These are phyloP conservation scores for Dictyostelium citrinum DNA, from an alignment of 78 protist genomes.

Conservation along the genomic window DNA sequence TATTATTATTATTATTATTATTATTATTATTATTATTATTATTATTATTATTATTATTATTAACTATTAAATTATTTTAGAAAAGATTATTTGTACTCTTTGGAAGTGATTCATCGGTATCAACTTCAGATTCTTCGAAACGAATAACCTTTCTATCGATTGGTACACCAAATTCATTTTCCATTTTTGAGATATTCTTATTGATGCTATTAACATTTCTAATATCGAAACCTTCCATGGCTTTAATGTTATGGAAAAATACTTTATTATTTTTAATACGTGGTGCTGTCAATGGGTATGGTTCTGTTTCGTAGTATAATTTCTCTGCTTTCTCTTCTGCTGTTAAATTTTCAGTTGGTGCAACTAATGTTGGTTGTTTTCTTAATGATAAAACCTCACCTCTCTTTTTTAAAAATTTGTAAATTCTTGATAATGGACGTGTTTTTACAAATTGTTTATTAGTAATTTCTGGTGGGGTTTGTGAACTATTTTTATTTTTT, in stretches of 20 bases:
- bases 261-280: not conserved
- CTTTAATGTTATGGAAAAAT: not conserved
- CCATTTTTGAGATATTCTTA: not conserved
- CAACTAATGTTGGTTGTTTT: constrained; percentile 1
- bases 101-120: constrained; percentile 19
- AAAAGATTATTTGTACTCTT: constrained; percentile 22
- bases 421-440: constrained; percentile 59
- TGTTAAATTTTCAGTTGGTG: not conserved
- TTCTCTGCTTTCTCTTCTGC: not conserved
- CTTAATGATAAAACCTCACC: constrained; percentile 71
- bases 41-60: not conserved
- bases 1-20: not conserved
- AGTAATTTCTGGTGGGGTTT: constrained; percentile 73
- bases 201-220: constrained; percentile 22
- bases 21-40: not conserved
- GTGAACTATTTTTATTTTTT: constrained; percentile 12
- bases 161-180: constrained; percentile 13
- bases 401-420: constrained; percentile 66
- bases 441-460: constrained; percentile 35
- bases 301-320: constrained; percentile 42
- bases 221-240: constrained; percentile 26
- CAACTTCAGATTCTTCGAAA: constrained; percentile 29
- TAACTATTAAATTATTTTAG: not conserved
- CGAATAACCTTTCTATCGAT: not conserved
- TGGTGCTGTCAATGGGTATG: constrained; percentile 34